Conservation (phyloP, 768 basidiomycete genomes). For the Boletus rubropictus region DNA sequence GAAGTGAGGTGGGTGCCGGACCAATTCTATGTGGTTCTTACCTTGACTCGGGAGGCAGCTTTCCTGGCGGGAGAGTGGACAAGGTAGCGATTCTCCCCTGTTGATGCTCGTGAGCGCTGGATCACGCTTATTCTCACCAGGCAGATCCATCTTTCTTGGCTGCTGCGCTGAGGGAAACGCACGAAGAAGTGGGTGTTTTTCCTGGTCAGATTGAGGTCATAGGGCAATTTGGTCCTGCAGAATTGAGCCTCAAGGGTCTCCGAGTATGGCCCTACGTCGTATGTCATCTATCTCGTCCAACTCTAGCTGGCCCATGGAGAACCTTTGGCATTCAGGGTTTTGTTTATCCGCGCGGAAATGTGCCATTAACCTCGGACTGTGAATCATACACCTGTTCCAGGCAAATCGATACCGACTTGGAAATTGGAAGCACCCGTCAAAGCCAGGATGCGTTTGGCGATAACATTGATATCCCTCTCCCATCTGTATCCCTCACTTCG, state of each 20-base stretch:
- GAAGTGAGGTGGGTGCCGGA: conserved; percentile 60
- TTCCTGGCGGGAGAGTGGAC: conserved; percentile 71
- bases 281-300: conserved; percentile 27
- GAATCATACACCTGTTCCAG: conserved; percentile 3
- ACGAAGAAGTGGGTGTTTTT: conserved; percentile 65
- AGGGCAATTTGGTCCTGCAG: conserved; percentile 59
- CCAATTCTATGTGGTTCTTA: not conserved
- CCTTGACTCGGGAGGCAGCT: conserved; percentile 39
- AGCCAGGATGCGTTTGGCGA: not conserved
- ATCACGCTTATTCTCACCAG: conserved; percentile 27
- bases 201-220: conserved; percentile 59
- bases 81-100: conserved; percentile 35
- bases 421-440: not conserved
- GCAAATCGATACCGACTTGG: not conserved
- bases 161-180: conserved; percentile 65
- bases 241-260: conserved; percentile 52
- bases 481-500: conserved; percentile 50
- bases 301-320: not conserved
- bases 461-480: conserved; percentile 42
- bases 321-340: conserved; percentile 33
- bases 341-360: conserved; percentile 22
- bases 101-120: not conserved
- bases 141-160: conserved; percentile 47
- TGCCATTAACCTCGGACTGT: not conserved
- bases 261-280: conserved; percentile 76